Base-by-base conservation (phyloP, 805 yeast genomes). In the Saccharomycopsis lassenensis region DNA sequence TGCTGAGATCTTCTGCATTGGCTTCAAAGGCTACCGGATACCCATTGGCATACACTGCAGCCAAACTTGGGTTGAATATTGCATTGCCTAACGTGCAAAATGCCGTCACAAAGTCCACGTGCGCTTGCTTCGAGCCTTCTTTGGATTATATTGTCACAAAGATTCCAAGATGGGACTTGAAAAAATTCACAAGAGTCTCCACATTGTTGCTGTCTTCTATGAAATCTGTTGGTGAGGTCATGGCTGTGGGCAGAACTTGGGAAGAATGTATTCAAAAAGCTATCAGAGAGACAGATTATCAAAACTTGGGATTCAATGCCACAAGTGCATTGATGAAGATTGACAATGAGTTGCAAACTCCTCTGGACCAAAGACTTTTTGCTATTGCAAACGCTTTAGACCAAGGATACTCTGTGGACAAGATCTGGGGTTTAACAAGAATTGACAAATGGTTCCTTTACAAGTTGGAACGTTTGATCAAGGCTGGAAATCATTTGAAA, bases 11-110 rank as follows among this genome's bases (percentile, higher is more conserved):
- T 32, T 91, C 97, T n/a, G 98, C 98, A 39, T 71, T 89, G 52
- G 98, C 98, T 32, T 89, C 97, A 17, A 89, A 89, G 67, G 98
- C 98, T 25, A 89, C 98, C 31, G 98, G 97, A 50, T 89, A 89
- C 56, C 98, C 98, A 52, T 71, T 89, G 50, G 98, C 98, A 35
- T 89, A 86, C 60, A 91, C 94, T 37, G 98, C 98, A 47, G 97
- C 97, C 46, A 89, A 89, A 62, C 68, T 89, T 46, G 98, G 95
- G 61, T 69, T 89, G 55, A 84, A 85, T 65, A 83, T 83, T 54
- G 87, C 96, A 30, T 71, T 89, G 56, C 81, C 84, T 52, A 93
- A 89, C 62, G 80, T 89, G 54, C 78, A 77, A 58, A 89, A 89
- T 68, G 76, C 94, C 31, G 96, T 89, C 41, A 89, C 98, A 31